These are phyloP conservation scores for Arthrobotrys pseudoclavata DNA, from an alignment of 2,329 filamentous ascomycete species.

Conservation along the genomic window DNA sequence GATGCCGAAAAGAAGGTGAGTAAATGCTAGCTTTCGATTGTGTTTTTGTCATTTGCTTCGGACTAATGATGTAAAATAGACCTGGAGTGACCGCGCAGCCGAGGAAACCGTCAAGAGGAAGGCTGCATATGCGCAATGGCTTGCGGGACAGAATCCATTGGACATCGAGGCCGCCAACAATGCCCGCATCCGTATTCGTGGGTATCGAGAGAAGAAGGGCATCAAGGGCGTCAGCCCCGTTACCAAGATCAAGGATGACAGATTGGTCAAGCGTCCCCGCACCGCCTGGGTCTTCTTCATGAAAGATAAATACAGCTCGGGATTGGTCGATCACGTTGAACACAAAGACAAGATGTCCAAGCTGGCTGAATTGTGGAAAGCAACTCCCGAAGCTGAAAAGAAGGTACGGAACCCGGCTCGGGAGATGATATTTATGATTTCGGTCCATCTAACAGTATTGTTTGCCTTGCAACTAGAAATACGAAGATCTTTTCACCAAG, in stretches of 20 bases:
- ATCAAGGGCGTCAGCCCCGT: not conserved
- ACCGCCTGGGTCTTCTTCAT: slow-evolving; percentile 35
- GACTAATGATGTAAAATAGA: slow-evolving; percentile 12
- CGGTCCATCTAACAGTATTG: not conserved
- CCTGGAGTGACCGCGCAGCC: slow-evolving; percentile 22
- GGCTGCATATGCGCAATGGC: slow-evolving; percentile 40
- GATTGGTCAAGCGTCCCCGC: slow-evolving; percentile 30
- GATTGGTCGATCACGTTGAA: not conserved
- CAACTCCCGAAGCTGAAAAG: slow-evolving; percentile 23
- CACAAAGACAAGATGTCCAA: slow-evolving; percentile 6
- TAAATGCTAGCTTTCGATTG: not conserved
- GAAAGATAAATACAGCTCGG: slow-evolving; percentile 10
- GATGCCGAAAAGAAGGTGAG: slow-evolving; percentile 45
- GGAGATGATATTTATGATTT: not conserved
- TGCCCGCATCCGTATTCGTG: slow-evolving; percentile 27
- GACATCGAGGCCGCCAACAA: slow-evolving; percentile 44
- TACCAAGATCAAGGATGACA: slow-evolving; percentile 25
- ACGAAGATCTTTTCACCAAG: slow-evolving; percentile 27
- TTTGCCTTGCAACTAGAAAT: slow-evolving; percentile 42
- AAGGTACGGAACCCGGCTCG: slow-evolving; percentile 32
- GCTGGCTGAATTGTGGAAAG: slow-evolving; percentile 12
- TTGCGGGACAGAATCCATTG: slow-evolving; percentile 38
- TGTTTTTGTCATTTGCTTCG: too few species aligned
- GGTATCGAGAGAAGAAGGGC: not conserved
- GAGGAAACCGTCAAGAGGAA: slow-evolving; percentile 38